Conservation (phyloP, 164 flowering plant species). For the Magnolia changhungtana region DNA sequence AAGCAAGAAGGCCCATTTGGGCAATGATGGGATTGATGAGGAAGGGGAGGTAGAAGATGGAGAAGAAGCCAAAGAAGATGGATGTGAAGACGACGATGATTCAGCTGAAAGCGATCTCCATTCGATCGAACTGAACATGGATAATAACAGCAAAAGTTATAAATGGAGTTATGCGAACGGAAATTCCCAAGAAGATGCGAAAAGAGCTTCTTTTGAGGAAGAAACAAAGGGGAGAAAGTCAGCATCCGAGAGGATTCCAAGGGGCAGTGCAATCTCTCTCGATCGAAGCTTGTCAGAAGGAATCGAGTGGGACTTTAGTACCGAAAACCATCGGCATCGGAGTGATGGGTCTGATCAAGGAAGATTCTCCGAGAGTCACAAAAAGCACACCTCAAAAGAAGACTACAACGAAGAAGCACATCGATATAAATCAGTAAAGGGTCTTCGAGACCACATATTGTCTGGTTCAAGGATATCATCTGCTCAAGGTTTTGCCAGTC, state of each 20-base stretch:
- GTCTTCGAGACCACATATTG: constrained; percentile 51
- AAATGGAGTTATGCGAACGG: constrained; percentile 41
- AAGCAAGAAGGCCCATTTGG: constrained; percentile 20
- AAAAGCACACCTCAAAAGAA: constrained; percentile 4
- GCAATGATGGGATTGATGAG: constrained; percentile 26
- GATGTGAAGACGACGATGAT: constrained; percentile 32
- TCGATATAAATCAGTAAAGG: constrained; percentile 46
- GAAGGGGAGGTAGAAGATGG: constrained; percentile 33
- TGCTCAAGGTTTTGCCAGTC: constrained; percentile 39
- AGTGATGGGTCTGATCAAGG: constrained; percentile 19
- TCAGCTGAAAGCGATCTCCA: constrained; percentile 77
- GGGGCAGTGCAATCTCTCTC: constrained; percentile 39
- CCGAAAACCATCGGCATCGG: constrained; percentile 28
- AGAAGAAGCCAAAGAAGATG: constrained; percentile 34
- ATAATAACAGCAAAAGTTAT: constrained; percentile 42
- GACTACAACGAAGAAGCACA: constrained; percentile 29
- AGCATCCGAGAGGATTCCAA: constrained; percentile 34
- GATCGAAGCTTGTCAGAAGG: constrained; percentile 65
- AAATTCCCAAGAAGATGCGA: constrained; percentile 25
- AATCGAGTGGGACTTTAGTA: constrained; percentile 50
- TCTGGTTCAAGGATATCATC: constrained; percentile 43
- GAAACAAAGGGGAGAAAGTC: constrained; percentile 49
- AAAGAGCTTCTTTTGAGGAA: constrained; percentile 31
- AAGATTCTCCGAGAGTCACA: constrained; percentile 11
- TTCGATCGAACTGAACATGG: constrained; percentile 71